phyloP scores from a whole-genome alignment of 441 rosid genomes.

The Pelargonium myrrhifolium region DNA sequence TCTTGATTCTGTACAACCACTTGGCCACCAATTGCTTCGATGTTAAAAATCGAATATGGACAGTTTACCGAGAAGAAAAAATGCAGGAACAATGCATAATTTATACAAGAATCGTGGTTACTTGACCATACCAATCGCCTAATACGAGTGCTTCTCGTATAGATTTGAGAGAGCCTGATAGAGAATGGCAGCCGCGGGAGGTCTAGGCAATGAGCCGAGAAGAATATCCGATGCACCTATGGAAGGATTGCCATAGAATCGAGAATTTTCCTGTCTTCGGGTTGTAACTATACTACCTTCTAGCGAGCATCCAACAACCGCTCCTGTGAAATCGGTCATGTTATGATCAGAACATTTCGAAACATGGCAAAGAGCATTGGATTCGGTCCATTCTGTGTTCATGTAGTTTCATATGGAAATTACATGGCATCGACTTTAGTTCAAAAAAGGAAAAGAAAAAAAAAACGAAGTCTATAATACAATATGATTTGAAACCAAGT shows the following conservation, averaged over 20 bases:
- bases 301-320: conserved; percentile 87
- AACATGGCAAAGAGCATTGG: neutral
- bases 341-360: neutral
- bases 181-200: conserved; percentile 84
- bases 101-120: neutral
- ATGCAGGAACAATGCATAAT: neutral
- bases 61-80: neutral
- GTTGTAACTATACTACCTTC: conserved; percentile 87
- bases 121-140: neutral
- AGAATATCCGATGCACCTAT: conserved; percentile 65
- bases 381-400: neutral
- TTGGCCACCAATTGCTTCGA: neutral
- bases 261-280: conserved; percentile 57
- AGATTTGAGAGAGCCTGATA: conserved; percentile 65
- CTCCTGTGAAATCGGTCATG: conserved; percentile 43
- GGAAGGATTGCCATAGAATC: conserved; percentile 85
- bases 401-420: neutral
- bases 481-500: neutral
- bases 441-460: neutral
- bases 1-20: conserved; percentile 5
- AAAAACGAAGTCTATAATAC: neutral
- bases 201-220: conserved; percentile 71
- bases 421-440: neutral
- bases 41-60: neutral
- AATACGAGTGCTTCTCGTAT: conserved; percentile 31